Evolutionary conservation across 2,329 filamentous ascomycete species (phyloP).

Genomic region (Arthrobotrys entomopaga): DNA sequence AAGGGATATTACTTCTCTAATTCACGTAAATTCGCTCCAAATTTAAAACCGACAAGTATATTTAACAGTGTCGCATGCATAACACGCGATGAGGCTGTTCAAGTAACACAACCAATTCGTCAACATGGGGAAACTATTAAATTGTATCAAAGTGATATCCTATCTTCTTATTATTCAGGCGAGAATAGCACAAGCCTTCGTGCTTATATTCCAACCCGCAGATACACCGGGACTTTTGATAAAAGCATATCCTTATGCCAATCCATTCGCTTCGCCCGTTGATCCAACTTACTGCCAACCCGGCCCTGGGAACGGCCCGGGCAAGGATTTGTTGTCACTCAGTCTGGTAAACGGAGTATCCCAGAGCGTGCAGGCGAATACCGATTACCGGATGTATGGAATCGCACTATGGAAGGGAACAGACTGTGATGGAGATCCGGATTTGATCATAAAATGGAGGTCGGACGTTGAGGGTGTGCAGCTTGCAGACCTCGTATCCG

Average conservation of each 20-base stretch:
- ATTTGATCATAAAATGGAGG: conserved; percentile 34
- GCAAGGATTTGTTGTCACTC: conserved; percentile 20
- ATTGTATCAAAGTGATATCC: no score
- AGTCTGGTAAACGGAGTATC: conserved; percentile 30
- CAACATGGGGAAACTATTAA: not conserved
- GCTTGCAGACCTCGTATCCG: conserved; percentile 16
- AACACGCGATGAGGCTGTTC: not conserved
- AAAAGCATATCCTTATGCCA: conserved; percentile 16
- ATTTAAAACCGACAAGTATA: no score
- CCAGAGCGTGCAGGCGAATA: conserved; percentile 16
- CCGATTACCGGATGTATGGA: conserved; percentile 11
- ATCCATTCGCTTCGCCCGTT: not conserved
- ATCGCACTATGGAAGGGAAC: conserved; percentile 25
- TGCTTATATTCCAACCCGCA: conserved; percentile 31
- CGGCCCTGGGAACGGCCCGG: conserved; percentile 6
- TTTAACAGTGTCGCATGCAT: not conserved
- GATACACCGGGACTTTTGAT: not conserved
- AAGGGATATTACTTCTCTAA: conserved; percentile 17
- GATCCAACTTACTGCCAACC: conserved; percentile 27
- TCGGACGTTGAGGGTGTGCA: conserved; percentile 13
- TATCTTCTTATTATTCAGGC: conserved; percentile 2
- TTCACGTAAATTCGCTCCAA: conserved; percentile 19
- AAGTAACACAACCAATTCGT: not conserved
- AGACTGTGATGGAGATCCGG: conserved; percentile 17
- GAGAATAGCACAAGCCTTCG: conserved; percentile 14